These are phyloP conservation scores for Kingdonia uniflora DNA, from an alignment of 164 flowering plant species.

Conservation along the genomic window DNA sequence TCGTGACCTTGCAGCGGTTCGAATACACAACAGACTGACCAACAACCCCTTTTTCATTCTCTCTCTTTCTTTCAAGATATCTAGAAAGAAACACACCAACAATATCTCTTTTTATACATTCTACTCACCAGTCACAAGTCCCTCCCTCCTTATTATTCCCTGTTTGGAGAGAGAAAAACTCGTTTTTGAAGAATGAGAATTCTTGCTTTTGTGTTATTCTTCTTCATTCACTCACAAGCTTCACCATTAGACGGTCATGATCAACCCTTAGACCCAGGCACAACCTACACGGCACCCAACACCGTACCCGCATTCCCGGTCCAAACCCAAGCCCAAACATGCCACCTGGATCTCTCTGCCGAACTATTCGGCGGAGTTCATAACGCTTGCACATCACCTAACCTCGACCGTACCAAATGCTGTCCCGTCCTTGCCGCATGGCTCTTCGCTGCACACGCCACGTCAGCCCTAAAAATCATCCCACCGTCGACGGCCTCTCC, in stretches of 20 bases:
- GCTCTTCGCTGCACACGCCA: slow-evolving; percentile 95
- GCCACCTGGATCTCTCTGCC: slow-evolving; percentile 83
- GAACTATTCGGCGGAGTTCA: slow-evolving; percentile 96
- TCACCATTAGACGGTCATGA: slow-evolving; percentile 32
- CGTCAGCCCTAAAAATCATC: slow-evolving; percentile 57
- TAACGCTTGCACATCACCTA: slow-evolving; percentile 63
- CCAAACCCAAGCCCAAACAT: slow-evolving; percentile 47
- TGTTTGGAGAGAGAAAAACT: too few relatives aligned
- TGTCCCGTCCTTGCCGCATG: slow-evolving; percentile 97
- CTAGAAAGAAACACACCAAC: too few relatives aligned
- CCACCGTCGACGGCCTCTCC: slow-evolving; percentile 27
- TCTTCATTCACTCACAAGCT: slow-evolving; percentile 19
- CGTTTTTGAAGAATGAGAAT: too few relatives aligned
- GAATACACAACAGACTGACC: too few relatives aligned
- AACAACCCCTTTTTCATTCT: too few relatives aligned
- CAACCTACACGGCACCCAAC: slow-evolving; percentile 33
- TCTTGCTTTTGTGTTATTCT: neutral
- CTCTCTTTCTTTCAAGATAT: too few relatives aligned
- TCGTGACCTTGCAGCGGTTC: too few relatives aligned
- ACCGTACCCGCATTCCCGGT: slow-evolving; percentile 85
- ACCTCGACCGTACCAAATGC: slow-evolving; percentile 94
- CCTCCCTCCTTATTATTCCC: too few relatives aligned
- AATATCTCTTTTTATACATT: too few relatives aligned
- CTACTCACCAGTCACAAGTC: too few relatives aligned
- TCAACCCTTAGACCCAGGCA: slow-evolving; percentile 44